phyloP scores from a whole-genome alignment of 2,329 filamentous ascomycete genomes.

The Venturia aucupariae region DNA sequence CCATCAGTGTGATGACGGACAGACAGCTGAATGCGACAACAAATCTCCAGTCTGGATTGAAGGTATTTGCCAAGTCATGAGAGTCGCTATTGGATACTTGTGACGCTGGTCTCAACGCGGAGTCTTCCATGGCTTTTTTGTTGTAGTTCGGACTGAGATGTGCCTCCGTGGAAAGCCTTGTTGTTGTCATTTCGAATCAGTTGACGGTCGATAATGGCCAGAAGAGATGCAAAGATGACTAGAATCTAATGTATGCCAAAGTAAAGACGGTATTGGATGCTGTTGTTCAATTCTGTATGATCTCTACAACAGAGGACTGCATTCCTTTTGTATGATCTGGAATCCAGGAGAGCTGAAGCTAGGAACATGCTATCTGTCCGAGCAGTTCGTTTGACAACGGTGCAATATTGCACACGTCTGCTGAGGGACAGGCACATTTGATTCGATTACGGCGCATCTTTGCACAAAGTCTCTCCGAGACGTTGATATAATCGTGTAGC shows the following conservation, averaged over 20 bases:
- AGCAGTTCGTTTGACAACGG: not conserved
- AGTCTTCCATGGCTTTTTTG: constrained; percentile 1
- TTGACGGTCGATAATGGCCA: not conserved
- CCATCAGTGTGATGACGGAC: constrained; percentile 45
- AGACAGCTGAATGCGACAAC: constrained; percentile 43
- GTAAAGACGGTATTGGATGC: not conserved
- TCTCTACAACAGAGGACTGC: not conserved
- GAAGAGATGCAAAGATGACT: not conserved
- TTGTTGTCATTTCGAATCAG: not conserved
- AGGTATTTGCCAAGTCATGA: constrained; percentile 9
- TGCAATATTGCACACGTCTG: not conserved
- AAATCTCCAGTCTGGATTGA: constrained; percentile 28
- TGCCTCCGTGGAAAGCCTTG: not conserved
- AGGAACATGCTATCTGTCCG: not conserved
- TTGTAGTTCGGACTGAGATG: not conserved
- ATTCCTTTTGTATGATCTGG: not conserved
- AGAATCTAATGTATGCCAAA: too few species aligned
- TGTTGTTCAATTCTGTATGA: not conserved
- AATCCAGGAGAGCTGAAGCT: not conserved
- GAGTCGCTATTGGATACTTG: not conserved
- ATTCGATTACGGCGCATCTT: not conserved
- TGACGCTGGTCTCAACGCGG: constrained; percentile 5
- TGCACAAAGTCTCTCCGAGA: not conserved
- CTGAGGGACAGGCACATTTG: not conserved
- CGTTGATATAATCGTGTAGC: not conserved